Evolutionary conservation across 345 rosid species (phyloP).

Genomic region (Eucalyptus caleyi): DNA sequence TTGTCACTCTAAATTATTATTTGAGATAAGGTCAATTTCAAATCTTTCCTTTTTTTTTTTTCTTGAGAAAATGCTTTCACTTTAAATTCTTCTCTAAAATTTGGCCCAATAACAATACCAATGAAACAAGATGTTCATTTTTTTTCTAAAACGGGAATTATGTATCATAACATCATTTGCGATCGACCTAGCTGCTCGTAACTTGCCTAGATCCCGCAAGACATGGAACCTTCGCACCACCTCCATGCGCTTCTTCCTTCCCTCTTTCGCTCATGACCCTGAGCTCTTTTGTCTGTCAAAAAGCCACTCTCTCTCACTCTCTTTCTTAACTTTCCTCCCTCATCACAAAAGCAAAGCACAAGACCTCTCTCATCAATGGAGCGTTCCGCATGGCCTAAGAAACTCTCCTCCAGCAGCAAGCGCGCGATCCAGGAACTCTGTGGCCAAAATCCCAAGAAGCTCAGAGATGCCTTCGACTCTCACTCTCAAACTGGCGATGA

Average conservation of each 20-base stretch:
- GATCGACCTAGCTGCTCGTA: no score
- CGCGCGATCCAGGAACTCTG: not conserved
- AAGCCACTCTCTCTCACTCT: no score
- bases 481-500: not conserved
- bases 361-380: not conserved
- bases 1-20: accelerated
- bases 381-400: not conserved
- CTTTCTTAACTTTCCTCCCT: not conserved
- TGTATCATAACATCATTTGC: accelerated
- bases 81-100: no score
- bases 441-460: constrained; percentile 3
- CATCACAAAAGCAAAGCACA: not conserved
- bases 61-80: no score
- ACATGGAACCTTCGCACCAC: no score
- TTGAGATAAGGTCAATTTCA: accelerated
- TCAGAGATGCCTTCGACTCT: not conserved
- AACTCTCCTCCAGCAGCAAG: not conserved
- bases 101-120: no score
- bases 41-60: no score
- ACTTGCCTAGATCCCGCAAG: no score
- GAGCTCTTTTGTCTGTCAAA: no score
- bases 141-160: accelerated
- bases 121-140: no score
- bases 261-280: no score
- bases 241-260: no score